Conservation (phyloP, 2,329 filamentous ascomycete genomes). For the Botrytis deweyae region DNA sequence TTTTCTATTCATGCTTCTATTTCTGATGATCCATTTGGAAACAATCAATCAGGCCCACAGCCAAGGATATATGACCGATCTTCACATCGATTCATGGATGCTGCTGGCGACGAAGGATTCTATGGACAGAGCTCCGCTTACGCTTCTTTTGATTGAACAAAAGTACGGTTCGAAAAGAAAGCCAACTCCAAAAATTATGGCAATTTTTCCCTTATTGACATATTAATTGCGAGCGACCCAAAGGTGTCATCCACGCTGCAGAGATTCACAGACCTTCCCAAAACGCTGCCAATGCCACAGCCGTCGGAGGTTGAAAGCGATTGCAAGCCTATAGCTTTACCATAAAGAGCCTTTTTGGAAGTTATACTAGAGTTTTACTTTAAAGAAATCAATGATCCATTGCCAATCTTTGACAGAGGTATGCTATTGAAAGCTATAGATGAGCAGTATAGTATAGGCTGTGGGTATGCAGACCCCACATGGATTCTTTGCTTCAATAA, state of each 20-base stretch:
- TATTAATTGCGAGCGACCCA: not conserved
- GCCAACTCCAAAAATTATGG: not conserved
- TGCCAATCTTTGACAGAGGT: not conserved
- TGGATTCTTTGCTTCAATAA: conserved; percentile 4
- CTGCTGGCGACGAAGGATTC: not conserved
- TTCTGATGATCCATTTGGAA: not conserved
- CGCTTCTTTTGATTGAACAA: not conserved
- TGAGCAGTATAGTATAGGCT: not conserved
- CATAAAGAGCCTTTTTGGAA: not conserved
- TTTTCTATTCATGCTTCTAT: not conserved
- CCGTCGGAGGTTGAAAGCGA: not conserved
- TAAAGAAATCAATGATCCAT: not conserved
- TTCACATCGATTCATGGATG: not conserved
- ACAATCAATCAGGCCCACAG: not conserved
- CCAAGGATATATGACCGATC: not conserved
- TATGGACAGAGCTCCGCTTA: not conserved
- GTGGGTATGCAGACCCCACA: not conserved
- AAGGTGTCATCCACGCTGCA: not conserved
- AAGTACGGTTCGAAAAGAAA: not conserved
- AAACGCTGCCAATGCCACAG: not conserved
- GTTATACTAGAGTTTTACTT: not conserved
- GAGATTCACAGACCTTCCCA: not conserved
- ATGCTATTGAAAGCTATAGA: not conserved
- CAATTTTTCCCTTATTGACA: not conserved
- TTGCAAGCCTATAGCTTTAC: not conserved